Evolutionary conservation across 805 yeast genomes (phyloP).

Genomic region (Brettanomyces custersianus): DNA sequence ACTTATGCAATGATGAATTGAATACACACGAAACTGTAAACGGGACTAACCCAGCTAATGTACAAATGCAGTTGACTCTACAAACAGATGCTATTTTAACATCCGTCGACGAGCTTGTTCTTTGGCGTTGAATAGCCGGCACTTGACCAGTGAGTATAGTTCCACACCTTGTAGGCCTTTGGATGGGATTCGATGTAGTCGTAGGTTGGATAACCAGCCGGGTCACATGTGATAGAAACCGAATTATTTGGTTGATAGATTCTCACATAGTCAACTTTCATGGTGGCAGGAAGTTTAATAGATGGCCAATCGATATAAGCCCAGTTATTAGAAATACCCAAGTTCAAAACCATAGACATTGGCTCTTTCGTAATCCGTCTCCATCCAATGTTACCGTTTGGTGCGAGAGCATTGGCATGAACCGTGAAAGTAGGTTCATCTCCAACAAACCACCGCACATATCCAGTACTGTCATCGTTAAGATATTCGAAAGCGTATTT

Average conservation of each 20-base stretch:
- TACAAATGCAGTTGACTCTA: too few species aligned
- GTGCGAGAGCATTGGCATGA: conserved; percentile 67
- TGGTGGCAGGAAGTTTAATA: conserved; percentile 64
- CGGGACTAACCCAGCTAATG: too few species aligned
- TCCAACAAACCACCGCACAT: conserved; percentile 83
- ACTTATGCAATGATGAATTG: too few species aligned
- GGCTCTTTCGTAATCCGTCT: conserved; percentile 83
- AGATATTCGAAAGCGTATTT: conserved; percentile 69
- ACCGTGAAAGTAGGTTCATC: conserved; percentile 67
- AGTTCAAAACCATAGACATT: conserved; percentile 78
- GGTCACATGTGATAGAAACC: conserved; percentile 72
- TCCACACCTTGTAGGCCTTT: conserved; percentile 59
- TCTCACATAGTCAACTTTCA: conserved; percentile 80
- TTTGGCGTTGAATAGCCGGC: conserved; percentile 72
- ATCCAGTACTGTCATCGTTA: conserved; percentile 63
- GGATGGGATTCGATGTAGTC: conserved; percentile 71
- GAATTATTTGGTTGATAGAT: conserved; percentile 76
- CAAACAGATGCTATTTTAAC: too few species aligned
- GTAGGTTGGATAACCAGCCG: conserved; percentile 72
- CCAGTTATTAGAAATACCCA: conserved; percentile 91
- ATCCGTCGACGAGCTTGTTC: conserved; percentile 42
- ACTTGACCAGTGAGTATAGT: conserved; percentile 62
- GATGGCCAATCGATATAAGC: conserved; percentile 87
- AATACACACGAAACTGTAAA: too few species aligned
- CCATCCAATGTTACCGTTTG: conserved; percentile 85